Evolutionary conservation across 106 monocot species (phyloP), one percentile per base, ranked within the genome.

Genomic region (Dioscorea alata): DNA sequence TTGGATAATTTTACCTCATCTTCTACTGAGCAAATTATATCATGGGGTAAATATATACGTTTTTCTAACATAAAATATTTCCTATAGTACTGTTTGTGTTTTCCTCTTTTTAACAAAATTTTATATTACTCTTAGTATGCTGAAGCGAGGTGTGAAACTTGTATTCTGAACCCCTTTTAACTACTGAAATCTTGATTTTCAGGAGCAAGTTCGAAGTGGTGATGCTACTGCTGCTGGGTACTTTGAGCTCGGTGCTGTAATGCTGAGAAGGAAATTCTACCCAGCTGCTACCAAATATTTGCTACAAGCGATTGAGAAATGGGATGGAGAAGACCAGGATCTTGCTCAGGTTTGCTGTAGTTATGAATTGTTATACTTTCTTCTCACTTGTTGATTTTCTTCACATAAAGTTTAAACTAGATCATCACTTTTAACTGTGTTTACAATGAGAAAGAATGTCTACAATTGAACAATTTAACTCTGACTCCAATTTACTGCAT

Each of bases 181-280:
- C 16, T 17, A 12, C 19, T 1, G 34, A 10, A 48, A 58, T 32
- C 69, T 50, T 13, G 20, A 23, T 61, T 60, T 72, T 25, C 71
- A 95, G 95, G 95, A 95, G 73, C 95, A 88, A 84, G 95, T 95
- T 24, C 77, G 95, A 62, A 95, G 95, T 78, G 95, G 95, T 71
- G 95, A 91, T 82, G 91, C 86, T 57, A 60, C 65, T 18, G 91
- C 83, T 5, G 91, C 91, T 1, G 95, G 72, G 66, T 95, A 81
- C 75, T 95, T 95, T 78, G 95, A 95, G 73, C 95, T 95, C 65
- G 91, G 95, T 69, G 91, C 95, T 48, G 91, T 95, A 57, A 95
- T 95, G 95, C 70, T 95, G 33, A 70, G 95, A 69, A 88, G 95
- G 73, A 95, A 95, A 75, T 79, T 95, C 59, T 95, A 95, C 74